Percentiles rank a stretch among this genome's conserved stretches.
Evolutionary conservation across 2,329 filamentous ascomycete species (phyloP).

Genomic region (Fusarium mexicanum): DNA sequence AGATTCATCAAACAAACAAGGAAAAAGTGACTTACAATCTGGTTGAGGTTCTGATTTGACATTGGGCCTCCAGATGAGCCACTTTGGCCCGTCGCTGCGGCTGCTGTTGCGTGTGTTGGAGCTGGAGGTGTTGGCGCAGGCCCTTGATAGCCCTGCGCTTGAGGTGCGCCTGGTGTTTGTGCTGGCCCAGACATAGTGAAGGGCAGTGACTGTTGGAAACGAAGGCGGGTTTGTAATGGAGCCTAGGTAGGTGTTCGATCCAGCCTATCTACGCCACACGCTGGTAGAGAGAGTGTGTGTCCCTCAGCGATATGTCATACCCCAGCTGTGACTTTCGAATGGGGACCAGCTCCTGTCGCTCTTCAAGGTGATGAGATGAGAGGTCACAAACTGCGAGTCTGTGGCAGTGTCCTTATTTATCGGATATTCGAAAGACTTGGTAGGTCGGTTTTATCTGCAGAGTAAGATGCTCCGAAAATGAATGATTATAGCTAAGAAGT

Average conservation of each 20-base stretch:
- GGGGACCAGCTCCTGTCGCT: neutral
- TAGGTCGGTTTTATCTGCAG: no score
- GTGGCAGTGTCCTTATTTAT: neutral
- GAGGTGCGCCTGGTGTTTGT: constrained; percentile 43
- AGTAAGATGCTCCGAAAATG: neutral
- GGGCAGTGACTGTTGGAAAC: neutral
- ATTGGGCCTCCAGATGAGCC: constrained; percentile 57
- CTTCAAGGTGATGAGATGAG: neutral
- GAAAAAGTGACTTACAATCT: constrained; percentile 76
- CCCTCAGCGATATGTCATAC: constrained; percentile 20
- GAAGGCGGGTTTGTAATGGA: neutral
- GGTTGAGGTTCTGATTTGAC: constrained; percentile 91
- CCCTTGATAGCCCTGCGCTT: constrained; percentile 45
- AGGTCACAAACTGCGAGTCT: neutral
- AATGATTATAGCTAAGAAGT: neutral
- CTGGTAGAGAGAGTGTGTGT: neutral
- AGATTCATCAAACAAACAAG: neutral
- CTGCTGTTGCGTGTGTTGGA: constrained; percentile 36
- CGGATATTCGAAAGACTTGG: neutral
- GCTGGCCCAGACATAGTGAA: constrained; percentile 49
- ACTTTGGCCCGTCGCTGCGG: constrained; percentile 44
- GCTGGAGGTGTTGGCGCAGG: constrained; percentile 49
- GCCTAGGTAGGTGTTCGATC: neutral
- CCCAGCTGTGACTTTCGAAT: neutral
- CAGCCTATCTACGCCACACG: neutral